Evolutionary conservation across 768 basidiomycete species (phyloP).

Genomic region (Coprinopsis marcescibilis): DNA sequence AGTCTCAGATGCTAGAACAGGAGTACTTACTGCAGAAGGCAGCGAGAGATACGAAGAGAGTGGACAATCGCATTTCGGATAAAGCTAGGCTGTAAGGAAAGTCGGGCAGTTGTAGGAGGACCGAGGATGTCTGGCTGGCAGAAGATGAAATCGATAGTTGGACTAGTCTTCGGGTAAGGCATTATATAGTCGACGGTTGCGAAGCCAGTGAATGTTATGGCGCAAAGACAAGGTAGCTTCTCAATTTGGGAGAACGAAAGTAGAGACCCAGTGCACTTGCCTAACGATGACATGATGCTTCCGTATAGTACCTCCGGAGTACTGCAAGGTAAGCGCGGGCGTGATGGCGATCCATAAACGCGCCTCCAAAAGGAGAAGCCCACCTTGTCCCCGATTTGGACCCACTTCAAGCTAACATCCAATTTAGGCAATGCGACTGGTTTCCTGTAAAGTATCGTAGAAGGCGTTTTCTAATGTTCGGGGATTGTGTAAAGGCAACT

Average conservation of each 20-base stretch:
- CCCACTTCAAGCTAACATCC: not conserved
- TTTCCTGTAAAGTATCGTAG: no score
- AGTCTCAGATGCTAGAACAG: no score
- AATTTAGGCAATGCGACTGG: not conserved
- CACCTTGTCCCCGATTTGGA: not conserved
- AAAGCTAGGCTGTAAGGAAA: not conserved
- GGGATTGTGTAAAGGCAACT: no score
- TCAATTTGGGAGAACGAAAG: not conserved
- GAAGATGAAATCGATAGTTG: not conserved
- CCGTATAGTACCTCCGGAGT: not conserved
- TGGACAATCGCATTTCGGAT: constrained; percentile 3
- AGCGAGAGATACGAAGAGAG: constrained; percentile 2
- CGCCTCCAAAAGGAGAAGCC: not conserved
- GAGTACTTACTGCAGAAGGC: constrained; percentile 2
- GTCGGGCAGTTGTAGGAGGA: not conserved
- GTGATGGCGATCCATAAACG: not conserved
- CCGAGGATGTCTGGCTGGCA: not conserved
- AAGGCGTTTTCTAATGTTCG: no score
- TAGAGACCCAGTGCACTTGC: not conserved
- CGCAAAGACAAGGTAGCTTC: not conserved
- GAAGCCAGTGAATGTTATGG: not conserved
- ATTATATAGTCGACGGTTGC: not conserved
- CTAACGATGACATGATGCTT: not conserved
- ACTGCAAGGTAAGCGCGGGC: not conserved
- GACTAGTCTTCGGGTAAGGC: not conserved